Conservation (phyloP, 345 rosid genomes). For the Eucalyptus cladocalyx region DNA sequence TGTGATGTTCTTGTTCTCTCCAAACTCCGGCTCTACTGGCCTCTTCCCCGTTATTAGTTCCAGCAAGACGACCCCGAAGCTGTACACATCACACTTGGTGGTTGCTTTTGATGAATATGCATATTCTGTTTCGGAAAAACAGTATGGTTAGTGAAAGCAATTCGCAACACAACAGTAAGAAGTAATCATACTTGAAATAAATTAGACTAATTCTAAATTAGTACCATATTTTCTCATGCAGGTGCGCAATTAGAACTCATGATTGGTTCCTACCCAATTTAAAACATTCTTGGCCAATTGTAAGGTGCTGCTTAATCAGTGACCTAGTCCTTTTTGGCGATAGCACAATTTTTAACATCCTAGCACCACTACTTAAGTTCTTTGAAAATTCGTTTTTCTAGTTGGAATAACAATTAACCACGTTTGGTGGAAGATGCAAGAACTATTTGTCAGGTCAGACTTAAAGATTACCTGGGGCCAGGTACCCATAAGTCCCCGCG, state of each 20-base stretch:
- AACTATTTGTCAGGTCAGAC: not conserved
- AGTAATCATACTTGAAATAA: not conserved
- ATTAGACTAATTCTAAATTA: not conserved
- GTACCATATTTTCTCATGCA: not conserved
- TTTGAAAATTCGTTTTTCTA: not conserved
- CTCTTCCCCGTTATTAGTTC: conserved; percentile 84
- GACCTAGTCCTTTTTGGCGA: not conserved
- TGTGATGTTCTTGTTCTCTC: conserved; percentile 77
- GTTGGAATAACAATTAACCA: not conserved
- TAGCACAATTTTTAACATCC: not conserved
- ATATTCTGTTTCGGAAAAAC: conserved; percentile 42
- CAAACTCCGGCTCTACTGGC: conserved; percentile 63
- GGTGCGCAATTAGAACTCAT: not conserved
- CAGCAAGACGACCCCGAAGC: conserved; percentile 87
- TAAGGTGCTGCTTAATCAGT: not conserved
- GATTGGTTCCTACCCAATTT: not conserved
- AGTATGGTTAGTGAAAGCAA: not conserved
- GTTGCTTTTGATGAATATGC: conserved; percentile 83
- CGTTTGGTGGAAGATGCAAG: not conserved
- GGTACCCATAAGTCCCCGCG: conserved; percentile 91
- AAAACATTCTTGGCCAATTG: not conserved
- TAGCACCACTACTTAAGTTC: not conserved
- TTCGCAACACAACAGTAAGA: not conserved
- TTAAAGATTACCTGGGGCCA: conserved; percentile 61
- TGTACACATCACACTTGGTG: conserved; percentile 85